A percentile compares a stretch with the other conserved stretches of the same genome.
Conservation (phyloP, 495 filamentous ascomycete genomes). For the Recurvomyces mirabilis region DNA sequence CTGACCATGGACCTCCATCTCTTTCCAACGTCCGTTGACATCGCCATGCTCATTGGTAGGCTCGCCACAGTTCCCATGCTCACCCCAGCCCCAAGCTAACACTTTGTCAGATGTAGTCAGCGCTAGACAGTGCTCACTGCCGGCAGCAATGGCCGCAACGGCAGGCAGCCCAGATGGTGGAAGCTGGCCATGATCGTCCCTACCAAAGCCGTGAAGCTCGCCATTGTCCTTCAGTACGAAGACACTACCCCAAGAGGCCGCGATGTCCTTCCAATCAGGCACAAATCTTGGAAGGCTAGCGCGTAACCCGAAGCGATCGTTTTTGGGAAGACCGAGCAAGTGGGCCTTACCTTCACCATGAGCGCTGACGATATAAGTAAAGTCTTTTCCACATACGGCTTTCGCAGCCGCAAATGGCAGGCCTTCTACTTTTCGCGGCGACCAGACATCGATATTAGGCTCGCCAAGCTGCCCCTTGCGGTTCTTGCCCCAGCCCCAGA, state of each 20-base stretch:
- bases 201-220: conserved; percentile 54
- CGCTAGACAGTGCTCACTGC: conserved; percentile 77
- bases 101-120: conserved; percentile 49
- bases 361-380: conserved; percentile 58
- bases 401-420: conserved; percentile 43
- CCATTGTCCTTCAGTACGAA: conserved; percentile 53
- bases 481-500: conserved; percentile 79
- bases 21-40: conserved; percentile 52
- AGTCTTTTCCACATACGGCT: conserved; percentile 70
- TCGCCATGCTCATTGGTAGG: conserved; percentile 47
- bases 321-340: conserved; percentile 42
- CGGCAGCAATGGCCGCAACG: conserved; percentile 52
- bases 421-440: conserved; percentile 48
- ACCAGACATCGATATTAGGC: conserved; percentile 35
- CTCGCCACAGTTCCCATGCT: conserved; percentile 91
- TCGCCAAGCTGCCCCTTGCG: conserved; percentile 74
- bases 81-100: conserved; percentile 85
- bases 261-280: conserved; percentile 45
- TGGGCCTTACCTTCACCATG: conserved; percentile 41
- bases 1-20: conserved; percentile 5
- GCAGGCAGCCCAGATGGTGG: conserved; percentile 45
- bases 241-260: conserved; percentile 72
- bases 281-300: conserved; percentile 30
- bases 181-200: conserved; percentile 73
- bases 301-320: conserved; percentile 55